phyloP scores from a whole-genome alignment of 495 filamentous ascomycete genomes.

The Acidiella bohemica region DNA sequence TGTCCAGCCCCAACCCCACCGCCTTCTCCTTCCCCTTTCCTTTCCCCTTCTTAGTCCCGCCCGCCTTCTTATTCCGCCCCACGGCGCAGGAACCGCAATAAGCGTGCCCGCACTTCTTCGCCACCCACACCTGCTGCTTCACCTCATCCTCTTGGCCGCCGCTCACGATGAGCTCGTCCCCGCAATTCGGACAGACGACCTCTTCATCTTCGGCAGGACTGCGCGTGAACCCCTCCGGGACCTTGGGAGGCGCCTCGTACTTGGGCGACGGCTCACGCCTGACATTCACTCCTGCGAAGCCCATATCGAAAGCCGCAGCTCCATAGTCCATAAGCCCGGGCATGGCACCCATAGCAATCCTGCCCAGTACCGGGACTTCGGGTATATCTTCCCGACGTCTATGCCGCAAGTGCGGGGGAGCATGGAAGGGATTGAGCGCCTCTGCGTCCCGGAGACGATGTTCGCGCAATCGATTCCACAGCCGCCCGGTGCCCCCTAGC shows the following conservation, averaged over 20 bases:
- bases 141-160: slow-evolving; percentile 39
- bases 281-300: slow-evolving; percentile 3
- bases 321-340: slow-evolving; percentile 15
- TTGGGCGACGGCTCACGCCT: slow-evolving; percentile 19
- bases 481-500: neutral
- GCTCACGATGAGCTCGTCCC: slow-evolving; percentile 49
- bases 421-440: neutral
- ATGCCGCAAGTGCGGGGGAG: neutral
- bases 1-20: too few species aligned
- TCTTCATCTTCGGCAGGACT: slow-evolving; percentile 47
- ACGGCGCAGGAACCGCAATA: slow-evolving; percentile 58
- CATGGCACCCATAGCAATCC: neutral
- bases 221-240: slow-evolving; percentile 51
- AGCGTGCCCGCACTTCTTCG: slow-evolving; percentile 63
- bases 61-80: slow-evolving; percentile 28
- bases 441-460: neutral
- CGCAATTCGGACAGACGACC: slow-evolving; percentile 60
- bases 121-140: slow-evolving; percentile 59
- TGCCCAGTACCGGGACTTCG: neutral
- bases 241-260: slow-evolving; percentile 46
- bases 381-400: neutral
- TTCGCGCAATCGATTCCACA: neutral
- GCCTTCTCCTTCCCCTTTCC: slow-evolving; percentile 18
- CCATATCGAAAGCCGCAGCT: slow-evolving; percentile 17
- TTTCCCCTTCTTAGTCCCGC: slow-evolving; percentile 20